Percentiles rank a stretch among this genome's conserved stretches.
Evolutionary conservation across 179 eudicot species (phyloP).

Genomic region (Beta macrorhiza): DNA sequence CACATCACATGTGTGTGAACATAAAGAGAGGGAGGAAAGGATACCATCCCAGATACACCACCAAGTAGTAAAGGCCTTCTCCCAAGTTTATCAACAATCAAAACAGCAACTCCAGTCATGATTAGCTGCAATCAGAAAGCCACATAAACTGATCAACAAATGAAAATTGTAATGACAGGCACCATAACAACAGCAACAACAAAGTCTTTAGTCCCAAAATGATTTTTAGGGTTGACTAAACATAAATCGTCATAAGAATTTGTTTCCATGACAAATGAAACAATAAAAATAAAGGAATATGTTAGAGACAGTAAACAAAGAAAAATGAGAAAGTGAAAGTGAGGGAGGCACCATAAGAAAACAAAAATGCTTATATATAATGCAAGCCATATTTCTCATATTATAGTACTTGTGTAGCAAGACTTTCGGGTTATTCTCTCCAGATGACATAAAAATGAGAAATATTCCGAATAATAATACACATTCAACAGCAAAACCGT

Average conservation of each 20-base stretch:
- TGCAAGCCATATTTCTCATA: constrained; percentile 11
- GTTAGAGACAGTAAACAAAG: not conserved
- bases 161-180: constrained; percentile 7
- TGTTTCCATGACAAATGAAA: no score
- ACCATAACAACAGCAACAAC: not conserved
- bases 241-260: no score
- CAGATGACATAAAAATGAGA: not conserved
- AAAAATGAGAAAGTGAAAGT: not conserved
- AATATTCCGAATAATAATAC: not conserved
- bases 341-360: no score
- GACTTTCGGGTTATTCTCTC: not conserved
- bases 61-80: constrained; percentile 96
- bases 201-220: no score
- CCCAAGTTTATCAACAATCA: constrained; percentile 82
- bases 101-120: constrained; percentile 84
- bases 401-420: not conserved
- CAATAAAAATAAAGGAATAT: no score
- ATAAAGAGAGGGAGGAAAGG: not conserved
- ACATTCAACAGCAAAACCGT: not conserved
- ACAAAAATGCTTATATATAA: no score
- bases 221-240: no score
- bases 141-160: not conserved
- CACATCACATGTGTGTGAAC: not conserved
- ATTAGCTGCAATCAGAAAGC: constrained; percentile 51
- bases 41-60: constrained; percentile 92